Percentiles rank a stretch among this genome's conserved stretches.
These are phyloP conservation scores for Sporothrix pallida DNA, from an alignment of 2,329 filamentous ascomycete species.

Conservation along the genomic window DNA sequence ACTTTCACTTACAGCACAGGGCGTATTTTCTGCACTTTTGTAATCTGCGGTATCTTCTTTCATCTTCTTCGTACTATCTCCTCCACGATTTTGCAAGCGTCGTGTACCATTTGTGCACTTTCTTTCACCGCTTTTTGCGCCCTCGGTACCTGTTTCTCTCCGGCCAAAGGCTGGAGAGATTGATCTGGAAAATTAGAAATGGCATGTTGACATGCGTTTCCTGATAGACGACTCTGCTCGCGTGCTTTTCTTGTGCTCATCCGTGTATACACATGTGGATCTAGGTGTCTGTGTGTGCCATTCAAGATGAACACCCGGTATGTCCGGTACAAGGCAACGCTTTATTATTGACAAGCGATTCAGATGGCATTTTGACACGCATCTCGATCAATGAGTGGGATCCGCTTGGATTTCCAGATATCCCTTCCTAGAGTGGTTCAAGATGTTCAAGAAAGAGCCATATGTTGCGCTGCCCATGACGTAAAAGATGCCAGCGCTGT, in stretches of 20 bases:
- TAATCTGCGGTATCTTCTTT: not conserved
- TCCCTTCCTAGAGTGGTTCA: not conserved
- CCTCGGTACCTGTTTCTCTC: not conserved
- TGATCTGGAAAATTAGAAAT: not conserved
- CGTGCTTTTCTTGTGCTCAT: not conserved
- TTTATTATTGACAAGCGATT: not conserved
- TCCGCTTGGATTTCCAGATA: not conserved
- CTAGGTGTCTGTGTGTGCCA: not conserved
- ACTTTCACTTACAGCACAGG: not conserved
- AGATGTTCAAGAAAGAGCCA: too few relatives aligned
- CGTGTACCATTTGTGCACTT: slow-evolving; percentile 6
- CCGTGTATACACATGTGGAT: not conserved
- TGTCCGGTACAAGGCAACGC: not conserved
- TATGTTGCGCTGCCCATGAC: not conserved
- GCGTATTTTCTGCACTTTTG: not conserved
- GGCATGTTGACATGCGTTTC: slow-evolving; percentile 10
- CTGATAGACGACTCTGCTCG: not conserved
- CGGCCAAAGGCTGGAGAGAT: not conserved
- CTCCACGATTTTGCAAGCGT: not conserved
- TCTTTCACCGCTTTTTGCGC: not conserved
- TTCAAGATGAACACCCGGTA: not conserved
- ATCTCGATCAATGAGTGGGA: not conserved
- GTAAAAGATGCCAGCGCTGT: not conserved
- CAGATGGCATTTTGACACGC: not conserved
- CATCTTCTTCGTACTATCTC: not conserved